Conservation (phyloP, 306 rosid genomes). For the Vigna unguiculata region DNA sequence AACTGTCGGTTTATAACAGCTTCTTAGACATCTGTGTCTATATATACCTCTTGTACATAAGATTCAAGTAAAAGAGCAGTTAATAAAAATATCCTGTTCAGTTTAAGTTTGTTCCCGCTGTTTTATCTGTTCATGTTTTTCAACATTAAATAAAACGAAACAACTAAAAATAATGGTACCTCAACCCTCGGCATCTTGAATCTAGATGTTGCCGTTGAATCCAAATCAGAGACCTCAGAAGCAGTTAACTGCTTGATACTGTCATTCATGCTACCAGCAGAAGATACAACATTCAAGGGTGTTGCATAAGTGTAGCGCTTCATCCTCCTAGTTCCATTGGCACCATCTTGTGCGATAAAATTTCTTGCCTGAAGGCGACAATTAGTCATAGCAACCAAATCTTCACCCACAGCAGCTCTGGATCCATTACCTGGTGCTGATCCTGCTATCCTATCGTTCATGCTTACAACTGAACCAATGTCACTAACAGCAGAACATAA, state of each 20-base stretch:
- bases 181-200: constrained; percentile 80
- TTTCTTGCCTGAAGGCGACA: constrained; percentile 96
- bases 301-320: constrained; percentile 86
- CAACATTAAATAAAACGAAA: constrained; percentile 5
- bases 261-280: constrained; percentile 80
- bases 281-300: constrained; percentile 86
- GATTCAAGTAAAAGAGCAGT: too few species aligned
- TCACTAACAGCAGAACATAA: constrained; percentile 87
- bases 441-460: constrained; percentile 98
- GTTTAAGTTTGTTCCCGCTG: too few species aligned
- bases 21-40: too few species aligned
- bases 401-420: constrained; percentile 98
- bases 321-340: constrained; percentile 89
- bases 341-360: constrained; percentile 77
- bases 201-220: constrained; percentile 90
- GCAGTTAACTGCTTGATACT: constrained; percentile 68
- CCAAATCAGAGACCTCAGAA: constrained; percentile 83
- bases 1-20: too few species aligned
- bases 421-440: constrained; percentile 99
- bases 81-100: too few species aligned
- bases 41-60: too few species aligned
- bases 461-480: constrained; percentile 88
- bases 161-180: constrained; percentile 54
- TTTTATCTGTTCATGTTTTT: too few species aligned
- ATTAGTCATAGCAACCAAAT: constrained; percentile 95